These are phyloP conservation scores for Myxozyma neotropica DNA, from an alignment of 805 yeast genomes.

Conservation along the genomic window DNA sequence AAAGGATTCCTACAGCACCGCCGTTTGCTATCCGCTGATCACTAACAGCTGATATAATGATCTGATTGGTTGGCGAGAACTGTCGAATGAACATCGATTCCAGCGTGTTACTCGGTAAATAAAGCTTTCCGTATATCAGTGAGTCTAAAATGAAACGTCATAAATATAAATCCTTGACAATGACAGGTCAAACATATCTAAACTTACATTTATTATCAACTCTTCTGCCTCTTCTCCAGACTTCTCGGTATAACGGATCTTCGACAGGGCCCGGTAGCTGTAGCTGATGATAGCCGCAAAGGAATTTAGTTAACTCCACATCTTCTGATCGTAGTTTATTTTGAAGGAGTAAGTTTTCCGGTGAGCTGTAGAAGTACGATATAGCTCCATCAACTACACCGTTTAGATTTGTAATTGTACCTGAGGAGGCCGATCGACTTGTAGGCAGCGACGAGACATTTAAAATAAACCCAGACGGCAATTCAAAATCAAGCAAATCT, in stretches of 20 bases:
- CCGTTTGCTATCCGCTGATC: constrained; percentile 58
- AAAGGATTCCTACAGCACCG: constrained; percentile 45
- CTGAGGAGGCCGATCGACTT: constrained; percentile 67
- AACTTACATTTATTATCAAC: constrained; percentile 35
- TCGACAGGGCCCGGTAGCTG: constrained; percentile 49
- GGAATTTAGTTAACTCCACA: constrained; percentile 62
- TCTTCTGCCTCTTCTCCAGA: constrained; percentile 39
- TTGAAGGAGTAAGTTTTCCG: constrained; percentile 18
- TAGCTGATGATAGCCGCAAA: constrained; percentile 66
- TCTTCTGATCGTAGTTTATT: constrained; percentile 38
- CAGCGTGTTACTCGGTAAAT: constrained; percentile 79
- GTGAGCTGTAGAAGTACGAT: constrained; percentile 75
- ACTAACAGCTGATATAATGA: constrained; percentile 74
- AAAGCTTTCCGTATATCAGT: constrained; percentile 80
- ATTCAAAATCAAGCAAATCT: constrained; percentile 66
- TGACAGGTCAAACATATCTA: not conserved
- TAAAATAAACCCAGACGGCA: constrained; percentile 68
- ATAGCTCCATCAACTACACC: constrained; percentile 72
- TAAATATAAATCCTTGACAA: not conserved
- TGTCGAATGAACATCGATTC: constrained; percentile 84
- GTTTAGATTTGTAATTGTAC: constrained; percentile 50
- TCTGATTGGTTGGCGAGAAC: constrained; percentile 59
- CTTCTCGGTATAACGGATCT: constrained; percentile 36
- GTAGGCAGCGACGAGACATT: constrained; percentile 73
- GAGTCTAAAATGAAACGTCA: constrained; percentile 40